phyloP scores from a whole-genome alignment of 805 yeast genomes.

The Kuraishia capsulata region DNA sequence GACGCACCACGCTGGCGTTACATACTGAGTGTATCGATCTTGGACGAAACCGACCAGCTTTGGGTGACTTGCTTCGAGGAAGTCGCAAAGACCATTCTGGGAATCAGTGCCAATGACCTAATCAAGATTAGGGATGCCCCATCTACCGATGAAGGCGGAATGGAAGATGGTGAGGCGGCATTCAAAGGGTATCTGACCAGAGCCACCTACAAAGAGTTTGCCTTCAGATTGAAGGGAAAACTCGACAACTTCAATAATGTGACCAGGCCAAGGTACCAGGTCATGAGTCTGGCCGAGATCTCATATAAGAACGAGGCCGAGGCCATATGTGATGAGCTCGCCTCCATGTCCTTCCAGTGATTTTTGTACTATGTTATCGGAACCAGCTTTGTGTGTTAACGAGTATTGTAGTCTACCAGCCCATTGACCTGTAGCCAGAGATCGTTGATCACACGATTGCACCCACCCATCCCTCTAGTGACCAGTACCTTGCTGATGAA shows the following conservation, averaged over 20 bases:
- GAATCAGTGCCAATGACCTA: conserved; percentile 54
- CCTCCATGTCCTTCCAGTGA: conserved; percentile 5
- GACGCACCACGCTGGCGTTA: conserved; percentile 72
- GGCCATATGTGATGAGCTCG: conserved; percentile 38
- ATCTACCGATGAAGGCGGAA: conserved; percentile 17
- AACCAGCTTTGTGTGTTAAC: conserved; percentile 1
- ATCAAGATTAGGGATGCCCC: conserved; percentile 33
- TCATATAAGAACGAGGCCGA: conserved; percentile 56
- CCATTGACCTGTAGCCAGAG: conserved; percentile 63
- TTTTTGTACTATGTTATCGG: too few species aligned
- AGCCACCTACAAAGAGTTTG: conserved; percentile 56
- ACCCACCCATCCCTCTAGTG: conserved; percentile 59
- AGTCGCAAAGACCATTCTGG: conserved; percentile 59
- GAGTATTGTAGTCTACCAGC: conserved; percentile 28
- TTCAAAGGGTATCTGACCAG: conserved; percentile 30
- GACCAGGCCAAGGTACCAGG: conserved; percentile 68
- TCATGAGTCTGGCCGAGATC: conserved; percentile 39
- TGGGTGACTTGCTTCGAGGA: conserved; percentile 88
- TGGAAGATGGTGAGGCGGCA: conserved; percentile 30
- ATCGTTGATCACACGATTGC: conserved; percentile 44
- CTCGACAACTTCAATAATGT: conserved; percentile 79
- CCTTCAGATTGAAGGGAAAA: conserved; percentile 72
- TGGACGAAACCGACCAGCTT: conserved; percentile 73
- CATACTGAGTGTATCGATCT: conserved; percentile 64
- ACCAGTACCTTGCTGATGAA: conserved; percentile 47